phyloP scores from a whole-genome alignment of 129 eudicot genomes.

The Cynara cardunculus region DNA sequence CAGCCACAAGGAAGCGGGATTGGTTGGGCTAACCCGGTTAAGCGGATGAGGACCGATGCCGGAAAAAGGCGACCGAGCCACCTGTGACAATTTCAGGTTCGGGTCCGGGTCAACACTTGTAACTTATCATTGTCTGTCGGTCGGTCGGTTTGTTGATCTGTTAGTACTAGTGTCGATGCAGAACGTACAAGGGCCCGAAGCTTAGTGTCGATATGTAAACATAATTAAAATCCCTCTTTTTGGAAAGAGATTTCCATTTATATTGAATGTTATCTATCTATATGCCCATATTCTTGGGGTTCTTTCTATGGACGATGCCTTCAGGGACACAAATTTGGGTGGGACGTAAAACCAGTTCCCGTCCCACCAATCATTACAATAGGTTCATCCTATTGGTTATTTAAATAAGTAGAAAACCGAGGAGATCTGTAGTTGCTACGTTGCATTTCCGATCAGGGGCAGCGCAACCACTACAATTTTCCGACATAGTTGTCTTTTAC shows the following conservation, averaged over 20 bases:
- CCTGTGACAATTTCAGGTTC: constrained; percentile 23
- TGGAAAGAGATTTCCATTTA: constrained; percentile 6
- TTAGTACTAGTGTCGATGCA: constrained; percentile 13
- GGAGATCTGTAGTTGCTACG: too few relatives aligned
- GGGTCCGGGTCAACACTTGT: background rate
- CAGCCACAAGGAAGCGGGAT: constrained; percentile 48
- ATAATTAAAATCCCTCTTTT: background rate
- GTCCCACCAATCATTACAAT: background rate
- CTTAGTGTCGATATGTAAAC: constrained; percentile 27
- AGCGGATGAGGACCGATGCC: constrained; percentile 80
- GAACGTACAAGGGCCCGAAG: constrained; percentile 11
- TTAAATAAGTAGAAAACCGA: too few relatives aligned
- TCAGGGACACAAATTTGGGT: background rate
- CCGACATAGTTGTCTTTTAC: too few relatives aligned
- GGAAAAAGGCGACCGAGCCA: constrained; percentile 88
- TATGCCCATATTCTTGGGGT: background rate
- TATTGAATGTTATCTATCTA: background rate
- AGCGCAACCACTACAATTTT: too few relatives aligned
- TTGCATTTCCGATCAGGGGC: too few relatives aligned
- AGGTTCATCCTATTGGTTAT: constrained; percentile 18
- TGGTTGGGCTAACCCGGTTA: constrained; percentile 93
- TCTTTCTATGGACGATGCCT: too few relatives aligned
- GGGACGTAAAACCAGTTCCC: background rate
- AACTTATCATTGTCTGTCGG: background rate
- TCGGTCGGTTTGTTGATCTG: constrained; percentile 11